Evolutionary conservation across 306 rosid genomes (phyloP).

Genomic region (Prinsepia uniflora): DNA sequence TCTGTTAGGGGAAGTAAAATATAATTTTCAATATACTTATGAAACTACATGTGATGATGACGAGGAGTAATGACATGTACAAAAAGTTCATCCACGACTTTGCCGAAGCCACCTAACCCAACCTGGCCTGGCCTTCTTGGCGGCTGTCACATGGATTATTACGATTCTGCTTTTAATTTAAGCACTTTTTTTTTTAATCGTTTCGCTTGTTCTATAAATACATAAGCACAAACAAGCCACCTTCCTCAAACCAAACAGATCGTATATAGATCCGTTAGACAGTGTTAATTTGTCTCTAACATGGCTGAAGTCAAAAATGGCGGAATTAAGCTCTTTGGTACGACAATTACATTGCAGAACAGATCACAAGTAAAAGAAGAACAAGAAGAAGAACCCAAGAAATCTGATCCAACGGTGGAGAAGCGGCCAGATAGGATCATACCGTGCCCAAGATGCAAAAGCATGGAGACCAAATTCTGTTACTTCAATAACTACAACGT

Average conservation of each 20-base stretch:
- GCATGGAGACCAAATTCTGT: slow-evolving; percentile 93
- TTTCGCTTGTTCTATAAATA: slow-evolving; percentile 10
- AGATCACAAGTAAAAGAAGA: slow-evolving; percentile 16
- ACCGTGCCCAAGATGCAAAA: slow-evolving; percentile 88
- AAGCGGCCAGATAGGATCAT: slow-evolving; percentile 68
- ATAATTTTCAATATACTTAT: too few relatives aligned
- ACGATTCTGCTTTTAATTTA: slow-evolving; percentile 1
- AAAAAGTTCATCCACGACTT: slow-evolving; percentile 53
- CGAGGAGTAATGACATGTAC: slow-evolving; percentile 56
- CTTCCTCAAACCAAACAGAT: background rate
- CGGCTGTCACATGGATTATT: slow-evolving; percentile 33
- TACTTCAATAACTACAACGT: slow-evolving; percentile 92
- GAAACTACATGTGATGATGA: slow-evolving; percentile 25
- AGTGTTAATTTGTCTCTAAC: too few relatives aligned
- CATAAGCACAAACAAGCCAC: background rate
- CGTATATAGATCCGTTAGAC: background rate
- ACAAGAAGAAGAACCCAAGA: slow-evolving; percentile 42
- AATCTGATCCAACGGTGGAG: slow-evolving; percentile 32
- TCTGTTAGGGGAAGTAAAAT: too few relatives aligned
- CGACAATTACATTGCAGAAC: slow-evolving; percentile 47
- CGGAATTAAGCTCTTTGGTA: slow-evolving; percentile 88
- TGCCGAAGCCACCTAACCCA: slow-evolving; percentile 31
- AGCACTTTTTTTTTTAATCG: slow-evolving; percentile 37
- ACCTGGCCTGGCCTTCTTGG: slow-evolving; percentile 1
- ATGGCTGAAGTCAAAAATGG: slow-evolving; percentile 47